These are phyloP conservation scores for Ophiocytium majus DNA, from an alignment of 352 stramenopile genomes.

Conservation along the genomic window DNA sequence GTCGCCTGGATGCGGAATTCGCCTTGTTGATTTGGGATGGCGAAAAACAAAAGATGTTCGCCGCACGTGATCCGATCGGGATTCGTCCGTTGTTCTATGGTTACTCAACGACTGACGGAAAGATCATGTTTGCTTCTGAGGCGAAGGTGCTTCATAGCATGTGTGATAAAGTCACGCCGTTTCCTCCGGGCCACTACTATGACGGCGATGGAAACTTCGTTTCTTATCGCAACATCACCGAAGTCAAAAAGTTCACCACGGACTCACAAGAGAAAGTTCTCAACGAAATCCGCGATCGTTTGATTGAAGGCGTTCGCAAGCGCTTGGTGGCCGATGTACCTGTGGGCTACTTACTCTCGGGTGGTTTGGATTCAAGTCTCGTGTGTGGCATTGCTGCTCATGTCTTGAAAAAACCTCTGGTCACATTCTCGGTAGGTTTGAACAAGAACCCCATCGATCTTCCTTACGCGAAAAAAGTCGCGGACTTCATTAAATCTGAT, in stretches of 20 bases:
- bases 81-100: conserved; percentile 12
- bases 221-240: not conserved
- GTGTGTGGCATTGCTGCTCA: not conserved
- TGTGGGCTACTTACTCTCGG: not conserved
- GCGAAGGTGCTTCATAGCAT: not conserved
- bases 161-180: not conserved
- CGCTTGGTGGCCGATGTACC: not conserved
- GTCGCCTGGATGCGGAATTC: conserved; percentile 4
- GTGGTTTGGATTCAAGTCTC: not conserved
- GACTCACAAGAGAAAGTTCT: not conserved
- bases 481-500: not conserved
- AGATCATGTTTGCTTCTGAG: not conserved
- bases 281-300: not conserved
- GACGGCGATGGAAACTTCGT: not conserved
- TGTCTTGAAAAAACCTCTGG: not conserved
- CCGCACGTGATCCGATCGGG: not conserved
- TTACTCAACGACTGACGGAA: not conserved
- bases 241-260: no score
- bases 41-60: not conserved
- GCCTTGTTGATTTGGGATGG: not conserved
- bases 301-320: conserved; percentile 7
- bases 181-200: not conserved
- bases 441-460: not conserved
- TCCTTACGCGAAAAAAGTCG: not conserved
- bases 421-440: not conserved